Conservation (phyloP, 805 yeast species). For the Zygosaccharomyces bisporus region DNA sequence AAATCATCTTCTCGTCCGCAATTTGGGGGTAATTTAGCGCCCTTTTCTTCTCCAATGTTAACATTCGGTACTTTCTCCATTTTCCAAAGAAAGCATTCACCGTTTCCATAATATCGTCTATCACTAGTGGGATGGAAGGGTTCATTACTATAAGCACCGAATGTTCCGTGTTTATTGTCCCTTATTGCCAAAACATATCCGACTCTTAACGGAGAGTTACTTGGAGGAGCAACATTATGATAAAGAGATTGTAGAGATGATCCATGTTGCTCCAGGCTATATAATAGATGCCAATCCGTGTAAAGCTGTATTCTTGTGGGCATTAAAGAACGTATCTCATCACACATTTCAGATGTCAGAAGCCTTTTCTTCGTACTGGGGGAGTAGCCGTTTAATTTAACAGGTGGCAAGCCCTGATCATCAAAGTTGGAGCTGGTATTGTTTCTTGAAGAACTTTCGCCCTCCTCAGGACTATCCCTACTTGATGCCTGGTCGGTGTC, state of each 20-base stretch:
- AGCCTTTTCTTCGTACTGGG: slow-evolving; percentile 54
- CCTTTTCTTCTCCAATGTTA: slow-evolving; percentile 4
- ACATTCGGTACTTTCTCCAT: slow-evolving; percentile 43
- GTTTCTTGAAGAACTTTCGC: not conserved
- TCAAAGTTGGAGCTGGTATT: slow-evolving; percentile 10
- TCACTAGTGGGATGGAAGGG: slow-evolving; percentile 65
- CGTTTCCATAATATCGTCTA: slow-evolving; percentile 82
- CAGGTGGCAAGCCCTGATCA: slow-evolving; percentile 48
- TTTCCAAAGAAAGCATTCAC: slow-evolving; percentile 93
- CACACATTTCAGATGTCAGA: slow-evolving; percentile 61
- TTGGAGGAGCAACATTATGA: slow-evolving; percentile 46
- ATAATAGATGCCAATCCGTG: slow-evolving; percentile 71
- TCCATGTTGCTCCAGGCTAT: slow-evolving; percentile 91
- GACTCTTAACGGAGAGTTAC: slow-evolving; percentile 41
- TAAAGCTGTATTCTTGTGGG: slow-evolving; percentile 78
- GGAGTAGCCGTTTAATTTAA: slow-evolving; percentile 59
- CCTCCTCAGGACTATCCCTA: not conserved
- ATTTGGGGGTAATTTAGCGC: slow-evolving; percentile 9
- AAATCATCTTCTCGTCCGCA: slow-evolving; percentile 15
- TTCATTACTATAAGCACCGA: slow-evolving; percentile 81
- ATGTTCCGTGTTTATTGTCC: slow-evolving; percentile 59
- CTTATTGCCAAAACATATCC: slow-evolving; percentile 75
- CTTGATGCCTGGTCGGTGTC: not conserved
- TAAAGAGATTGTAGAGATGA: slow-evolving; percentile 80
- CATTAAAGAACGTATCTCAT: slow-evolving; percentile 64